phyloP scores from a whole-genome alignment of 495 filamentous ascomycete species.

The Xylaria longipes region DNA sequence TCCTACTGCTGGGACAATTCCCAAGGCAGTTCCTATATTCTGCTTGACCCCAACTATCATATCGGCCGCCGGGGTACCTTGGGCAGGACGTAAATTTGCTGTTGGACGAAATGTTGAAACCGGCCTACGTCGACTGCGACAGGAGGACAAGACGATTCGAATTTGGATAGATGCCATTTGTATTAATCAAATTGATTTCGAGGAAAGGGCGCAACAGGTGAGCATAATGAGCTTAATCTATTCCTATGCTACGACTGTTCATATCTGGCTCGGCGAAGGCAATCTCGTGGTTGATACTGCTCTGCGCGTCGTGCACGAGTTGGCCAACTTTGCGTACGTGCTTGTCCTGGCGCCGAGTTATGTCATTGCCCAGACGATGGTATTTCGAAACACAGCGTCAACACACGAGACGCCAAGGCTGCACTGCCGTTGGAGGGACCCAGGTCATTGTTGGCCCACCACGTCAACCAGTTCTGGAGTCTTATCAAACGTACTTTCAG shows the following conservation, averaged over 20 bases:
- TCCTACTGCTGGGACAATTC: not conserved
- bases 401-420: not conserved
- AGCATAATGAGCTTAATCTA: not conserved
- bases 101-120: slow-evolving; percentile 2
- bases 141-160: not conserved
- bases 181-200: not conserved
- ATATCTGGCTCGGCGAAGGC: not conserved
- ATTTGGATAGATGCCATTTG: slow-evolving; percentile 7
- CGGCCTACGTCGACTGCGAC: not conserved
- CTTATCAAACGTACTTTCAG: not conserved
- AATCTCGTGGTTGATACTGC: not conserved
- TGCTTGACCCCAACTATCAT: not conserved
- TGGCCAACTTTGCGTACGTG: not conserved
- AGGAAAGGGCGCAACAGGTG: slow-evolving; percentile 5
- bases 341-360: not conserved
- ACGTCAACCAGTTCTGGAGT: not conserved
- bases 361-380: not conserved
- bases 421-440: not conserved
- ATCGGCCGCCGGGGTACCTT: not conserved
- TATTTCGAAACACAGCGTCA: not conserved
- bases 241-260: not conserved
- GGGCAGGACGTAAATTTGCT: not conserved
- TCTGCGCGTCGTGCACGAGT: not conserved
- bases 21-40: not conserved
- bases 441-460: not conserved